Percentiles rank a stretch among this genome's conserved stretches.
phyloP scores from a whole-genome alignment of 192 early-diverging fungal genomes.

The Coemansia sp. region DNA sequence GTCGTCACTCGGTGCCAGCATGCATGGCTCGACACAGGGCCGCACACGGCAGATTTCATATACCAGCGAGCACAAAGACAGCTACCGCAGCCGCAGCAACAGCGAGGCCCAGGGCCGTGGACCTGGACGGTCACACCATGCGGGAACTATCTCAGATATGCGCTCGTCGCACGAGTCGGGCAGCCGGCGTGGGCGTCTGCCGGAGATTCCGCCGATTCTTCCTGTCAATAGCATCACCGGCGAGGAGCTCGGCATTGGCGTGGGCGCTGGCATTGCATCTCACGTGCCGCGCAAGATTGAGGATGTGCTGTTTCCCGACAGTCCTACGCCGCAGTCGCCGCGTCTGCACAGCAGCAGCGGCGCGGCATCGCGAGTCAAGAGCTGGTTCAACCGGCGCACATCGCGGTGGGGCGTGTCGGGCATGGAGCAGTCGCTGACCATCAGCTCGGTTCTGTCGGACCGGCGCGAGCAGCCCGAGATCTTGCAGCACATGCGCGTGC shows the following conservation, averaged over 20 bases:
- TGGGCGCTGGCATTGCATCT: constrained; percentile 52
- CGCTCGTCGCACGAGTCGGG: constrained; percentile 11
- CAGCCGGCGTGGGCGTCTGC: constrained; percentile 37
- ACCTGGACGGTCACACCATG: constrained; percentile 11
- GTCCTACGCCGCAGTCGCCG: constrained; percentile 35
- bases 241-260: constrained; percentile 55
- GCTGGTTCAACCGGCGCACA: constrained; percentile 69
- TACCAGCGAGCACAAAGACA: constrained; percentile 17
- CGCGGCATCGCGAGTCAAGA: constrained; percentile 70
- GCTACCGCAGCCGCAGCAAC: constrained; percentile 37
- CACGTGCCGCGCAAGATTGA: constrained; percentile 39
- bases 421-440: constrained; percentile 41
- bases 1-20: constrained; percentile 38
- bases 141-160: not conserved
- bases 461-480: constrained; percentile 47
- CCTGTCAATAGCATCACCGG: constrained; percentile 50
- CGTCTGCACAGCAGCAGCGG: constrained; percentile 34
- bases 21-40: constrained; percentile 4
- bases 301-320: constrained; percentile 47
- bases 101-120: constrained; percentile 31
- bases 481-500: constrained; percentile 64
- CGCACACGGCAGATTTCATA: constrained; percentile 30
- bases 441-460: constrained; percentile 39
- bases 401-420: constrained; percentile 39
- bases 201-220: constrained; percentile 47